A percentile compares a stretch with the other conserved stretches of the same genome.
These are phyloP conservation scores for Fusarium praegraminearum DNA, from an alignment of 2,329 filamentous ascomycete genomes.

Conservation along the genomic window DNA sequence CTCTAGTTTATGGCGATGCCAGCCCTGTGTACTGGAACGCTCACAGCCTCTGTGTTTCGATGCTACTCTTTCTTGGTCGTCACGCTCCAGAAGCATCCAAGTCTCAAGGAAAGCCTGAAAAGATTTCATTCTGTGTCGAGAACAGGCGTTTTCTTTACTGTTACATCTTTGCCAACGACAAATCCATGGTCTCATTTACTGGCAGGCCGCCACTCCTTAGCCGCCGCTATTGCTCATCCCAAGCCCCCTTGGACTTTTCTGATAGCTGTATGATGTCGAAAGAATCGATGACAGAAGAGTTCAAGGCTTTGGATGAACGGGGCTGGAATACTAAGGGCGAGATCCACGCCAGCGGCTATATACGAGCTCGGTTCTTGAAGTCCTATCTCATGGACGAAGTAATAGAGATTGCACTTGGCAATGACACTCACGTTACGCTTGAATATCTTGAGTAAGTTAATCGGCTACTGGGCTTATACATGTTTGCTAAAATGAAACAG, in stretches of 20 bases:
- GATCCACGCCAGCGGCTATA: conserved; percentile 59
- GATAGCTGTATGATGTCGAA: conserved; percentile 63
- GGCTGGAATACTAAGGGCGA: conserved; percentile 65
- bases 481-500: conserved; percentile 41
- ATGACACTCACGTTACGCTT: conserved; percentile 22
- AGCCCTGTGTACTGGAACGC: conserved; percentile 55
- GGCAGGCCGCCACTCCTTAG: conserved; percentile 66
- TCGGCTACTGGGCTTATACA: not conserved
- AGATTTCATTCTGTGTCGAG: conserved; percentile 53
- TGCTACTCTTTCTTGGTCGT: conserved; percentile 53
- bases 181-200: conserved; percentile 63
- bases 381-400: conserved; percentile 68
- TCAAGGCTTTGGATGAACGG: conserved; percentile 56
- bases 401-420: conserved; percentile 67
- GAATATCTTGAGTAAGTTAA: conserved; percentile 44
- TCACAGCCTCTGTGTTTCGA: conserved; percentile 54
- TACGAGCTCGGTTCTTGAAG: conserved; percentile 61
- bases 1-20: conserved; percentile 56
- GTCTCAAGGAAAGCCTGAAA: not conserved
- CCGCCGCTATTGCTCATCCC: conserved; percentile 65
- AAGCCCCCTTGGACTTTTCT: conserved; percentile 65
- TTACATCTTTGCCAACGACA: conserved; percentile 60
- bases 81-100: conserved; percentile 45
- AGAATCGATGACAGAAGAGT: conserved; percentile 45
- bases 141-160: conserved; percentile 50